phyloP scores from a whole-genome alignment of 306 rosid genomes.

The Fagus sylvatica region DNA sequence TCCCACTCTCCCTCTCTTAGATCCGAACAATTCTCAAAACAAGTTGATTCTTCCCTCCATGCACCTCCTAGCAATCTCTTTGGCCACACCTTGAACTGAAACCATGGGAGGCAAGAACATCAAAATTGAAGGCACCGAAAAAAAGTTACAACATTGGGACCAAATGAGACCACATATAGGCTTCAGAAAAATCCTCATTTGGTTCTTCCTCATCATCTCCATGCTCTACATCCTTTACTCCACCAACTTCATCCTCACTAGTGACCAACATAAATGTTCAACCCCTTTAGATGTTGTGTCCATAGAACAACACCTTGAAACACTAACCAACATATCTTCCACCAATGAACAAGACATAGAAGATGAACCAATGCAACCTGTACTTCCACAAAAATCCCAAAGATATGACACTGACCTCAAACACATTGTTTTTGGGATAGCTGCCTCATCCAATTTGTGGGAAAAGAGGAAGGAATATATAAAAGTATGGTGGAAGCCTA shows the following conservation, averaged over 20 bases:
- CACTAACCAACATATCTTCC: conserved; percentile 33
- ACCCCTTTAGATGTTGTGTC: conserved; percentile 29
- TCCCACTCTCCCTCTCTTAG: conserved; percentile 11
- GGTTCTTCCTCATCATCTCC: conserved; percentile 48
- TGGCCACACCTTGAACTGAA: conserved; percentile 10
- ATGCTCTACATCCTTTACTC: conserved; percentile 58
- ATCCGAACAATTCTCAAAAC: conserved; percentile 53
- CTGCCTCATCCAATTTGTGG: conserved; percentile 79
- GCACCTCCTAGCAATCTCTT: neutral
- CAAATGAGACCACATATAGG: conserved; percentile 33
- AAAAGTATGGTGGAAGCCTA: conserved; percentile 86
- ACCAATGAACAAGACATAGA: neutral
- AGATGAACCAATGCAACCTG: conserved; percentile 1
- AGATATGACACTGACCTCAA: conserved; percentile 51
- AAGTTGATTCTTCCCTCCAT: conserved; percentile 13
- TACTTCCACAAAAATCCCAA: conserved; percentile 22
- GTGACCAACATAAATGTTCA: conserved; percentile 47
- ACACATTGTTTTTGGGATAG: conserved; percentile 83
- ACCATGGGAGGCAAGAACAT: conserved; percentile 17
- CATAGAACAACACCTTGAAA: conserved; percentile 27
- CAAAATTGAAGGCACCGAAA: conserved; percentile 27
- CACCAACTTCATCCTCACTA: conserved; percentile 48
- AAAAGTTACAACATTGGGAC: conserved; percentile 17
- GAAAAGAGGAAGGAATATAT: conserved; percentile 71
- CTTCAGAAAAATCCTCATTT: conserved; percentile 46